Evolutionary conservation across 495 filamentous ascomycete genomes (phyloP), one percentile per base, ranked within the genome.

Genomic region (Physcia stellaris): DNA sequence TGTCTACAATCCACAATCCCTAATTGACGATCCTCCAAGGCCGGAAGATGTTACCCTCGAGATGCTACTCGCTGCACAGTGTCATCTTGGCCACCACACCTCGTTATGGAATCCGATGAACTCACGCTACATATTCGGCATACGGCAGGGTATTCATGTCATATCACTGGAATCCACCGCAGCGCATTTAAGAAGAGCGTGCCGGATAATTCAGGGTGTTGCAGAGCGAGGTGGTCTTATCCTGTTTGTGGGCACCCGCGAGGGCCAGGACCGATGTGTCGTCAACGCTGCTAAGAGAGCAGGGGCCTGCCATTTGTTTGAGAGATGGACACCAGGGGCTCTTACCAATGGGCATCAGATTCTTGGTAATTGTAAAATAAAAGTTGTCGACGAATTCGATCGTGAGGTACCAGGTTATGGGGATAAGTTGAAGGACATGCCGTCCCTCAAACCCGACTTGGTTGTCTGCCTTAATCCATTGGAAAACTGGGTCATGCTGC

Each of bases 71-170:
- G 88, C 90, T 18, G 77, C 79, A 7, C 84, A 93, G 56, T 75
- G 77, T 21, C 90, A 98, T 64, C 73, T 96, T 53, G 90, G 90
- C 42, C 90, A 96, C 64, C 68, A 79, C 48, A 90, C 83, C 2
- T 85, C 86, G 32, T 74, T 86, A 40, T 98, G 90, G 90, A 92
- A 96, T 63, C 88, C 92, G 11, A 76, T 76, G 27, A 98, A 96
- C 66, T 77, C 83, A 35, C 78, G 84, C 27, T 96, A 96, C 62
- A 96, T 98, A 58, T 87, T 82, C 56, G 90, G 90, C 51, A 77
- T 92, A 44, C 75, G 88, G 15, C 73, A 86, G 39, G 84, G 80
- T 33, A 80, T 94, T 44, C 90, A 98, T 63, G 88, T 98, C 55
- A 90, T 98, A 59, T 80, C 76, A 7, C 75, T 95, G 2, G 90